These are phyloP conservation scores for Umbelopsis isabellina DNA, from an alignment of 192 early-diverging fungal genomes.

Conservation along the genomic window DNA sequence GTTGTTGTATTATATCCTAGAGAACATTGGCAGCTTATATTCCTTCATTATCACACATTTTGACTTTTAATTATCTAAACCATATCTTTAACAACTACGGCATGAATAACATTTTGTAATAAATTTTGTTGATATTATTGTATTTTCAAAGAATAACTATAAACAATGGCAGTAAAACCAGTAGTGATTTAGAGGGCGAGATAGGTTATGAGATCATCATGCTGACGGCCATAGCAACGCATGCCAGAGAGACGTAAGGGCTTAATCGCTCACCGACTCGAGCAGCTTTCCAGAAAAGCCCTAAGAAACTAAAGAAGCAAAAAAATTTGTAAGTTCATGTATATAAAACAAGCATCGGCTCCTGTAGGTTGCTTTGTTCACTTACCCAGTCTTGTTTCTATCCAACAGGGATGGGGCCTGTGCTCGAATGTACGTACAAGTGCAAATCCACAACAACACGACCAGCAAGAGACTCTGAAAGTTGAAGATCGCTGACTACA, in stretches of 20 bases:
- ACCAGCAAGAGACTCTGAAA: constrained; percentile 92
- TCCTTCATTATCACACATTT: background rate
- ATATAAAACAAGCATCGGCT: background rate
- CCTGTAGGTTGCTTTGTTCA: background rate
- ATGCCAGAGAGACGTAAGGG: constrained; percentile 92
- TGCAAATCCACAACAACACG: constrained; percentile 92
- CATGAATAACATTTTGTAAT: background rate
- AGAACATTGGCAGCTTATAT: background rate
- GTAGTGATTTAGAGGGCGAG: background rate
- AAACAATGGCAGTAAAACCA: too few relatives aligned
- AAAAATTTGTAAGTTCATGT: background rate
- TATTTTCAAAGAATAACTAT: too few relatives aligned
- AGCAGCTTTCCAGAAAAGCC: constrained; percentile 95
- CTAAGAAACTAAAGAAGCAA: constrained; percentile 59
- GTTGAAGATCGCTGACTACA: constrained; percentile 94
- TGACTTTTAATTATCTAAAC: background rate
- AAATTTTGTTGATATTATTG: too few relatives aligned
- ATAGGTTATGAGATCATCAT: constrained; percentile 48
- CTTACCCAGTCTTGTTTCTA: constrained; percentile 84
- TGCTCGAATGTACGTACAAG: constrained; percentile 91
- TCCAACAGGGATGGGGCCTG: constrained; percentile 87
- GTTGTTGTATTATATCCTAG: constrained; percentile 17
- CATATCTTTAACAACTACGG: background rate
- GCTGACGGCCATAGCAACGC: constrained; percentile 83
- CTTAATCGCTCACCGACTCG: constrained; percentile 94